phyloP scores from a whole-genome alignment of 2,329 filamentous ascomycete species.

The Alternaria brassicae region DNA sequence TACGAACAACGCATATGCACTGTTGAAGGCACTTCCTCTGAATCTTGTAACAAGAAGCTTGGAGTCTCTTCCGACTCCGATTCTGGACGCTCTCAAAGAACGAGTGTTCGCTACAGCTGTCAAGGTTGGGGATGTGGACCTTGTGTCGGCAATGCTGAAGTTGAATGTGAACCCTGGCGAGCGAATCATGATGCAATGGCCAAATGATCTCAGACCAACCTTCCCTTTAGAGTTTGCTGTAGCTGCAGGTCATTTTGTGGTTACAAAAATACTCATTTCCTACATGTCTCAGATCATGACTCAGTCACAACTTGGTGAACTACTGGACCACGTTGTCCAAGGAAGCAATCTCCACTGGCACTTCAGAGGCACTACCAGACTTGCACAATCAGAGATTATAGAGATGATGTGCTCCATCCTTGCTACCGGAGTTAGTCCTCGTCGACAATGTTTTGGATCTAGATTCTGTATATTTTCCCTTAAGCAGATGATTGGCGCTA shows the following conservation, averaged over 20 bases:
- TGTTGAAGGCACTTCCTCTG: neutral
- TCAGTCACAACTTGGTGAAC: neutral
- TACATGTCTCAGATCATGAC: neutral
- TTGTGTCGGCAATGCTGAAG: neutral
- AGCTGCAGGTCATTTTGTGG: neutral
- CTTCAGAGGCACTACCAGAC: neutral
- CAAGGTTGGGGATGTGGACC: neutral
- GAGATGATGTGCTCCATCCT: neutral
- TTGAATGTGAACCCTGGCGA: neutral
- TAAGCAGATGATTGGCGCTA: neutral
- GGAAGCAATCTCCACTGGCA: neutral
- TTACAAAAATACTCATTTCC: rapidly evolving
- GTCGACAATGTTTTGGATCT: neutral
- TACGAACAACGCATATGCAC: neutral
- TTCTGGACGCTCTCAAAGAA: neutral
- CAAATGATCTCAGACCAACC: neutral
- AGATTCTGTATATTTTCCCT: neutral
- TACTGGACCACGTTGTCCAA: neutral
- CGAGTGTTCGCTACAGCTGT: neutral
- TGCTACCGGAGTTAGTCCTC: neutral
- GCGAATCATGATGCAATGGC: neutral
- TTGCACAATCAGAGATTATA: neutral
- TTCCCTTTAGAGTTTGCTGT: neutral
- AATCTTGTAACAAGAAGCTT: neutral
- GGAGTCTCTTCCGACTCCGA: neutral